Percentiles rank a stretch among this genome's conserved stretches.
Evolutionary conservation across 345 rosid species (phyloP).

Genomic region (Brassica juncea): DNA sequence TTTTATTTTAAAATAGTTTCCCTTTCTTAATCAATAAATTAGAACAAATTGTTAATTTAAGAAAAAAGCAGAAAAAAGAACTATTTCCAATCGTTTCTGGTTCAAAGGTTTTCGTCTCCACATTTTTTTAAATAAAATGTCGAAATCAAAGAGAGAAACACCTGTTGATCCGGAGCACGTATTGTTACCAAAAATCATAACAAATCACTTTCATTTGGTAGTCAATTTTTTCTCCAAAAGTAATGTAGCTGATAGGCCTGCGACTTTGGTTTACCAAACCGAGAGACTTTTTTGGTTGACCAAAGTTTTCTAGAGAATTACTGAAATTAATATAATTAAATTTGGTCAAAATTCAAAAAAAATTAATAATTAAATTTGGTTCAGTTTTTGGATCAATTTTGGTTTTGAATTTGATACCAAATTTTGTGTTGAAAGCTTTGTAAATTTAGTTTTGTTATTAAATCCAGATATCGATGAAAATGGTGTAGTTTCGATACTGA

Average conservation of each 20-base stretch:
- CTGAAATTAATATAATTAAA: too few species aligned
- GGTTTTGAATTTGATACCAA: too few species aligned
- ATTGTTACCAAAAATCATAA: background rate
- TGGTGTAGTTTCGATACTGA: too few species aligned
- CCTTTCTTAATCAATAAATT: background rate
- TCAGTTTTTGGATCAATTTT: too few species aligned
- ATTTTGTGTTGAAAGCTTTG: too few species aligned
- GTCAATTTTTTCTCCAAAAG: background rate
- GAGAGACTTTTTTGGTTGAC: background rate
- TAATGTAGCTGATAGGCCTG: background rate
- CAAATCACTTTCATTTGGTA: background rate
- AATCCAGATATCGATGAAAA: too few species aligned
- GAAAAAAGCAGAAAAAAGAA: background rate
- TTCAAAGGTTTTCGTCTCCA: background rate
- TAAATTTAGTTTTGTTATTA: too few species aligned
- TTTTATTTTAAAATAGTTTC: background rate
- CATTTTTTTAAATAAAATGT: background rate
- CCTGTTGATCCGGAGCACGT: background rate
- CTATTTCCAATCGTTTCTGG: background rate
- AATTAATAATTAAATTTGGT: too few species aligned
- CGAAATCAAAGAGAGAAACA: background rate
- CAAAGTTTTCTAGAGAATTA: background rate
- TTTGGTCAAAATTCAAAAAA: too few species aligned
- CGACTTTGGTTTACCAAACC: background rate
- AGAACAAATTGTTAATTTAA: slow-evolving; percentile 8